A percentile compares a stretch with the other conserved stretches of the same genome.
These are phyloP conservation scores for Pholiota conissans DNA, from an alignment of 768 basidiomycete genomes.

Conservation along the genomic window DNA sequence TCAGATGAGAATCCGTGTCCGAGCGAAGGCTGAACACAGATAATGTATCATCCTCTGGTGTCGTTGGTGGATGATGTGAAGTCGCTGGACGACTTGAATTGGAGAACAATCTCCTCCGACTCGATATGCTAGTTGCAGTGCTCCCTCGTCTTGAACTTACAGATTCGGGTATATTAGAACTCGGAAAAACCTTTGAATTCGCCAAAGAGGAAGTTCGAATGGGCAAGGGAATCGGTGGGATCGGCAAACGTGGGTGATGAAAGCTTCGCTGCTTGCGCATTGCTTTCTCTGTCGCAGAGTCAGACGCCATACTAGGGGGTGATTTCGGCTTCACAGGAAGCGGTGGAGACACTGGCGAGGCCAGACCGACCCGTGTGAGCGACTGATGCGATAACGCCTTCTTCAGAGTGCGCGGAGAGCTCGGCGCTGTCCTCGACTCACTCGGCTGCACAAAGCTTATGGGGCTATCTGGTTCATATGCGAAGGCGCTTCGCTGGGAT, in stretches of 20 bases:
- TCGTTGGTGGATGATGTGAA: constrained; percentile 34
- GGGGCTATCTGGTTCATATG: constrained; percentile 17
- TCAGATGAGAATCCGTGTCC: constrained; percentile 35
- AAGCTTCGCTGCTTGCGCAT: constrained; percentile 64
- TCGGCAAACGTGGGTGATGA: constrained; percentile 53
- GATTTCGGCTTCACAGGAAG: constrained; percentile 22
- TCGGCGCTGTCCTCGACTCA: constrained; percentile 14
- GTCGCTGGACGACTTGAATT: constrained; percentile 56
- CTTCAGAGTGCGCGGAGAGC: constrained; percentile 39
- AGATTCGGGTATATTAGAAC: constrained; percentile 14
- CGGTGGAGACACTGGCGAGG: constrained; percentile 25
- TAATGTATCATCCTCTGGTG: constrained; percentile 51
- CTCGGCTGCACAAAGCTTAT: constrained; percentile 16
- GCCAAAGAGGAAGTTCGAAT: constrained; percentile 31
- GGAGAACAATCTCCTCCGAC: constrained; percentile 65
- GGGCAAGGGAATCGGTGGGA: constrained; percentile 50
- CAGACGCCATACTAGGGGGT: constrained; percentile 26
- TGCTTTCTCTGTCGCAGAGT: constrained; percentile 31
- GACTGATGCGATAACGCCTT: constrained; percentile 62
- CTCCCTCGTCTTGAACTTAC: constrained; percentile 21
- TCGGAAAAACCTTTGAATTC: constrained; percentile 16
- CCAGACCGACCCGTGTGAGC: constrained; percentile 34
- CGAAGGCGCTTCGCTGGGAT: constrained; percentile 22
- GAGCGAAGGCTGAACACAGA: constrained; percentile 56
- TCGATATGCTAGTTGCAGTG: constrained; percentile 28